Conservation (phyloP, 371 early-diverging fungal species). For the Basidiobolus meristosporus region DNA sequence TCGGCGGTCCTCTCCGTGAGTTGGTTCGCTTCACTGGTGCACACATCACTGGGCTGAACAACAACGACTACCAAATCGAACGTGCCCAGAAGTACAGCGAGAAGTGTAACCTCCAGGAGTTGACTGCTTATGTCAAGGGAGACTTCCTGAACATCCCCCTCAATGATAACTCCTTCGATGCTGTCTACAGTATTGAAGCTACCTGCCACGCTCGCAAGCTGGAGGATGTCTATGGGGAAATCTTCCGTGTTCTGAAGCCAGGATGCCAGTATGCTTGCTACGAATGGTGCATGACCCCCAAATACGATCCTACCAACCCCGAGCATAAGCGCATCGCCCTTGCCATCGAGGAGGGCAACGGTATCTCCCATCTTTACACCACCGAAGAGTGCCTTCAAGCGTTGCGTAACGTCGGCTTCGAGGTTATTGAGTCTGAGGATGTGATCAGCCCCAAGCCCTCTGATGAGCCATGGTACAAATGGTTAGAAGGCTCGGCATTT, state of each 20-base stretch:
- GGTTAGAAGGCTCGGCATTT: slow-evolving; percentile 43
- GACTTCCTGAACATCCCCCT: slow-evolving; percentile 86
- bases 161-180: slow-evolving; percentile 60
- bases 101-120: slow-evolving; percentile 31
- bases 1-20: slow-evolving; percentile 84
- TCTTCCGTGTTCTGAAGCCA: slow-evolving; percentile 79
- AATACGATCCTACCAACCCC: slow-evolving; percentile 52
- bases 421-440: slow-evolving; percentile 35
- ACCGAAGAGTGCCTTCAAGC: slow-evolving; percentile 48
- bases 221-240: slow-evolving; percentile 70
- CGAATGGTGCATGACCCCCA: slow-evolving; percentile 82
- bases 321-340: slow-evolving; percentile 54
- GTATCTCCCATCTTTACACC: slow-evolving; percentile 65
- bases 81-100: slow-evolving; percentile 55
- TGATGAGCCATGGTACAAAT: slow-evolving; percentile 65
- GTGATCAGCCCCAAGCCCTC: slow-evolving; percentile 45
- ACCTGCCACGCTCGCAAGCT: slow-evolving; percentile 72
- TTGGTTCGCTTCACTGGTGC: slow-evolving; percentile 78
- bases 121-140: slow-evolving; percentile 53
- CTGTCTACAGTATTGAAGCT: slow-evolving; percentile 84
- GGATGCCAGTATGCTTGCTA: slow-evolving; percentile 77
- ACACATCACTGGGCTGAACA: slow-evolving; percentile 82
- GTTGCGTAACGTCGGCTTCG: slow-evolving; percentile 67
- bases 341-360: slow-evolving; percentile 73
- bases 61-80: slow-evolving; percentile 84